A percentile compares a stretch with the other conserved stretches of the same genome.
These are phyloP conservation scores for Solanum medicagineum DNA, from an alignment of 257 asterid species.

Conservation along the genomic window DNA sequence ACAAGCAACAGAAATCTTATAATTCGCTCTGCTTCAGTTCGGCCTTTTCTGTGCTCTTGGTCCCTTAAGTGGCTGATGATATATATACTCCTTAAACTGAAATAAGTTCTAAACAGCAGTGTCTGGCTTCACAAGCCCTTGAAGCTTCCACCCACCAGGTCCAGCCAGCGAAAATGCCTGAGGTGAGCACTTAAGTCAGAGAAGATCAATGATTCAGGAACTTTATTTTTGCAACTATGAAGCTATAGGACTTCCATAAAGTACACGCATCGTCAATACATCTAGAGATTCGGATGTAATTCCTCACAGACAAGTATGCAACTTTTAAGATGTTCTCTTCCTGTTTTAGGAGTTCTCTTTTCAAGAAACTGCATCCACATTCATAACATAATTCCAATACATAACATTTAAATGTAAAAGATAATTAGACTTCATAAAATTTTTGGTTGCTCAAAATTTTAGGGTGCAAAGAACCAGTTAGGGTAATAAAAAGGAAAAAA, in stretches of 20 bases:
- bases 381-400: background rate
- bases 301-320: background rate
- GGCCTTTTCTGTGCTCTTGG: background rate
- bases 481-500: background rate
- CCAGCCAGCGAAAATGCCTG: slow-evolving; percentile 90
- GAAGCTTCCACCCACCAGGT: slow-evolving; percentile 90
- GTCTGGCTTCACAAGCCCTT: slow-evolving; percentile 64
- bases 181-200: background rate
- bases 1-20: background rate
- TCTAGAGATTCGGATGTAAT: background rate
- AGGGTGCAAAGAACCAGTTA: background rate
- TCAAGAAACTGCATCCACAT: background rate
- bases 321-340: background rate
- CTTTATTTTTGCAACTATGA: background rate
- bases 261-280: background rate
- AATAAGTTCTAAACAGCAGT: slow-evolving; percentile 7
- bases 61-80: background rate
- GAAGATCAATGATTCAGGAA: slow-evolving; percentile 8
- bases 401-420: background rate
- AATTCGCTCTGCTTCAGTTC: background rate
- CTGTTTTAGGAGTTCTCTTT: background rate
- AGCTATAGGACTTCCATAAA: background rate
- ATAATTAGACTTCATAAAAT: background rate
- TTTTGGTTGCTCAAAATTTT: background rate
- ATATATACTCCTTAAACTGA: background rate